Base-by-base conservation (phyloP, 208 protist species). In the Wallacemonas collosoma region DNA sequence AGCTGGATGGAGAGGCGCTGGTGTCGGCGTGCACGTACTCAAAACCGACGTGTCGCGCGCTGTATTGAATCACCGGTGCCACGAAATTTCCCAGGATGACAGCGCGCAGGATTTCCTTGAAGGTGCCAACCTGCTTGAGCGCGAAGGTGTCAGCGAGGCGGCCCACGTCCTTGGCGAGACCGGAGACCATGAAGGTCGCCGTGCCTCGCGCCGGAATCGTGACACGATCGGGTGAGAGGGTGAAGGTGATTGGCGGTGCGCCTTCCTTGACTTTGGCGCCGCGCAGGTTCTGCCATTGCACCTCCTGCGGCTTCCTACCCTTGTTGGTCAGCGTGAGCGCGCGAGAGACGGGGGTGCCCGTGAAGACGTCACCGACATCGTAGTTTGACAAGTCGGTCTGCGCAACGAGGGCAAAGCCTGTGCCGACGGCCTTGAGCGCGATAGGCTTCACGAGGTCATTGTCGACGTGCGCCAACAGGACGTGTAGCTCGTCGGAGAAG, bases 351-450 rank as follows among this genome's bases (percentile, higher is more conserved):
- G 66, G 9, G 38, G 80, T 87, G 51, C 81, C 82, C 1, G 97
- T 98, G 75, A 99, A 96, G 26, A 93, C 79, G 76, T 98, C 85
- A 6, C 92, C 95, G 48, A 99, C 91, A 51, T 98, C 77, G 69
- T 97, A 83, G 48, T 73, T 68, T 11, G 74, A 68, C 72, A 85
- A 44, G 36, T 71, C 11, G 40, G 73, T 80, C 47, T 77, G 71
- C 17, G 84, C 64, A 14, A 97, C 84, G n/a, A 99, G 76, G 4
- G 97, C 94, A 40, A 93, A 95, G 53, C 98, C 98, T 12, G 80
- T 89, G 57, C 98, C 98, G 2, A 56, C 77, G 3, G 94, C 96
- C 54, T 81, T 85, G 40, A 98, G 72, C 47, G 68, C 48, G 41
- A 97, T 81, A 8, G 87, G 54, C 55, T 78, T 58, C 12, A 80